Evolutionary conservation across 352 stramenopile genomes (phyloP), one percentile per base, ranked within the genome.

Genomic region (Aphanomyces stellatus): DNA sequence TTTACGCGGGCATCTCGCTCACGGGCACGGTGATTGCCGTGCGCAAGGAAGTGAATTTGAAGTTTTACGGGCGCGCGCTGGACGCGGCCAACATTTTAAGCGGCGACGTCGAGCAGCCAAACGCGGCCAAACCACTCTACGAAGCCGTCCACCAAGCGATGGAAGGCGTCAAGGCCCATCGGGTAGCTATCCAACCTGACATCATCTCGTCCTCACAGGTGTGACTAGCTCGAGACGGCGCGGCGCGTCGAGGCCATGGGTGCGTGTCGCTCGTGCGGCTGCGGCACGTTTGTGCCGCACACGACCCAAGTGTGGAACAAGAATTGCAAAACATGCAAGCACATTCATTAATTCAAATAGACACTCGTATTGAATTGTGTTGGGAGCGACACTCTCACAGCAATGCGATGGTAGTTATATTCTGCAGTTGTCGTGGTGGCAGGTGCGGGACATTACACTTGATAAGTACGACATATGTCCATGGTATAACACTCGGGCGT

Each of bases 1-100:
- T 96, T 4, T 98, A 94, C 62, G 81, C 81, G 1, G 91, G 91
- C 42, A 82, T 97, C 51, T 92, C 82, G 24, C 76, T 98, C 17
- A 88, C 97, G 68, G 88, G 85, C 22, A 91, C 88, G 10, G 72
- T 97, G 25, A 85, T 97, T 33, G 77, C 94, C n/a, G 76, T 87
- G 19, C 88, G 94, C 25, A 68, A 82, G 19, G 86, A 95, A 48
- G 85, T 97, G 46, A 98, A 98, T 72, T 74, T 81, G 28, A 81
- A 80, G 30, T 98, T 98, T 72, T 98, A 98, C 73, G 88, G 90
- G 25, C 80, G 81, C 31, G 71, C 78, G 17, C 71, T 97, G 13
- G 60, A 76, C 33, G 77, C 84, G 8, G 59, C 76, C 10, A 74
- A 94, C 56, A 74, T 97, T 28, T 74, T 97, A 15, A 75, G 77